Evolutionary conservation across 257 asterid species (phyloP).

Genomic region (Echites panduratus): DNA sequence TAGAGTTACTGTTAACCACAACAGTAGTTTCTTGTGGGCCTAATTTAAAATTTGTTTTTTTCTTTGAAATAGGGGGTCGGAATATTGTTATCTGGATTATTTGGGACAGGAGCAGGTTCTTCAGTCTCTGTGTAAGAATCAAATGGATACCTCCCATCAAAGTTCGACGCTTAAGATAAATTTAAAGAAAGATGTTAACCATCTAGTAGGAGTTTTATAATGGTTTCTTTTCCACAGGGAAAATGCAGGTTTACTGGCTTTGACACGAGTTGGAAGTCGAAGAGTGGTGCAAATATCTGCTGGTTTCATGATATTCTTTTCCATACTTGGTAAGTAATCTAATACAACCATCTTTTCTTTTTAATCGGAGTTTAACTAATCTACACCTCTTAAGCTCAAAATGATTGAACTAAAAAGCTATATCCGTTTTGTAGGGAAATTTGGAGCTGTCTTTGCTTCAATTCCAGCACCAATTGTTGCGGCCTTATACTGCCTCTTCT

Average conservation of each 20-base stretch:
- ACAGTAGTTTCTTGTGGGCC: background rate
- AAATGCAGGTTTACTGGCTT: conserved; percentile 84
- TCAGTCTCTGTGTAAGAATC: conserved; percentile 81
- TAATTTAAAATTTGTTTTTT: background rate
- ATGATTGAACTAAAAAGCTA: background rate
- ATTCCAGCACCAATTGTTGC: conserved; percentile 90
- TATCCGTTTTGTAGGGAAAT: conserved; percentile 51
- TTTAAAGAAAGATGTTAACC: conserved; percentile 25
- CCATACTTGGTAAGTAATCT: conserved; percentile 59
- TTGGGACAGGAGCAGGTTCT: conserved; percentile 89
- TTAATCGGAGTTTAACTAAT: background rate
- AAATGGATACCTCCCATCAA: background rate
- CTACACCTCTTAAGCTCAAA: background rate
- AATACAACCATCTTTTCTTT: background rate
- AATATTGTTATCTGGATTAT: conserved; percentile 67
- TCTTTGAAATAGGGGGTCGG: conserved; percentile 60
- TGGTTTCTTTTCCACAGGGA: conserved; percentile 42
- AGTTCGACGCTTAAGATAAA: background rate
- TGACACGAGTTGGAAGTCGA: conserved; percentile 90
- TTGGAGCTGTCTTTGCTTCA: conserved; percentile 96
- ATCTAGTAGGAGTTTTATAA: background rate
- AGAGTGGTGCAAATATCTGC: conserved; percentile 91
- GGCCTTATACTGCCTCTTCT: conserved; percentile 82
- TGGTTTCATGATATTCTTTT: conserved; percentile 94
- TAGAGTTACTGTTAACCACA: background rate